phyloP scores from a whole-genome alignment of 768 basidiomycete genomes.

The Xerocomus potaroensis region DNA sequence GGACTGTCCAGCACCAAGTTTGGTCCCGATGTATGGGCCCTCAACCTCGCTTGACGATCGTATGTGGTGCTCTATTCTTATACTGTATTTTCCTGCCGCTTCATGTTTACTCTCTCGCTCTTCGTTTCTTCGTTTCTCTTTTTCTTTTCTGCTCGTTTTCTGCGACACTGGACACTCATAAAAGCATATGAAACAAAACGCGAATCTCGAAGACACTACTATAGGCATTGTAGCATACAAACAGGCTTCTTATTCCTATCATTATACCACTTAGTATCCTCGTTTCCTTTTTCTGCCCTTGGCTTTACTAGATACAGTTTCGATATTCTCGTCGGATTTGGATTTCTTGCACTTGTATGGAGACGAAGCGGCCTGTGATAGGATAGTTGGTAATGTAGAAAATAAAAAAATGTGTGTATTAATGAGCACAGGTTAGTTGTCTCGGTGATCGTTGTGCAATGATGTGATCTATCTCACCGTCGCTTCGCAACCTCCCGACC shows the following conservation, averaged over 20 bases:
- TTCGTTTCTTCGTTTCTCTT: too few species aligned
- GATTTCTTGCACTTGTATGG: not conserved
- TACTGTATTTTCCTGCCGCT: conserved; percentile 13
- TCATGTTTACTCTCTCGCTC: not conserved
- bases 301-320: not conserved
- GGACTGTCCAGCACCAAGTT: conserved; percentile 40
- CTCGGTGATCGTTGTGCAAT: not conserved
- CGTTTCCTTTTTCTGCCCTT: not conserved
- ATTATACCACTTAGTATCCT: conserved; percentile 16
- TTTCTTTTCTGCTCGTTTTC: not conserved
- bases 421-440: conserved; percentile 4
- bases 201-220: conserved; percentile 1
- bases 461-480: too few species aligned
- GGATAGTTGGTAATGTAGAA: conserved; percentile 14
- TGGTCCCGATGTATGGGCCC: conserved; percentile 35
- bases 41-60: conserved; percentile 26
- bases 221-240: conserved; percentile 23
- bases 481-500: too few species aligned
- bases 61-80: conserved; percentile 21
- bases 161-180: conserved; percentile 10
- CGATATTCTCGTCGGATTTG: conserved; percentile 1
- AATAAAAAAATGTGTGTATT: conserved; percentile 7
- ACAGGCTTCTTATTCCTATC: conserved; percentile 19
- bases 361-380: conserved; percentile 13
- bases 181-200: conserved; percentile 12